Conservation (phyloP, 2,329 filamentous ascomycete genomes). For the Arthrobotrys megalospora region DNA sequence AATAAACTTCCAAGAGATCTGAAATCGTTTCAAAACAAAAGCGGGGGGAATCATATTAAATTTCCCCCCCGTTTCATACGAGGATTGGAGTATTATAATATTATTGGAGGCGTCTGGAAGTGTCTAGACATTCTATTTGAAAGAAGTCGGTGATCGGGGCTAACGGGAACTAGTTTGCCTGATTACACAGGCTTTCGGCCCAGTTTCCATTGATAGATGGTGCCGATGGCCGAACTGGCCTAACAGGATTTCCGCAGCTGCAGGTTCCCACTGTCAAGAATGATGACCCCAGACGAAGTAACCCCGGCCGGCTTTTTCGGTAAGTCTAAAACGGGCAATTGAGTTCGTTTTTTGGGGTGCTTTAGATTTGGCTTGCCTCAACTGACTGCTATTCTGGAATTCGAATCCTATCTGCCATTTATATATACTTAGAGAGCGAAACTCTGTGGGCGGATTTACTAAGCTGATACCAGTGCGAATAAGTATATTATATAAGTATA, state of each 20-base stretch:
- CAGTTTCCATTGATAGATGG: conserved; percentile 23
- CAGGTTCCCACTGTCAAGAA: not conserved
- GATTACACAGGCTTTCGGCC: not conserved
- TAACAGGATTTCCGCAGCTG: not conserved
- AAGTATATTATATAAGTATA: not conserved
- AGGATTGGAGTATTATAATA: no score
- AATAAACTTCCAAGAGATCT: not conserved
- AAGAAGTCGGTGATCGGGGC: not conserved
- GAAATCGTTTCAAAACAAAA: no score
- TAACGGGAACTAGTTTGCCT: conserved; percentile 3
- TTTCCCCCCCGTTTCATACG: no score
- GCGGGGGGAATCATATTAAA: no score
- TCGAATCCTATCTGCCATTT: not conserved
- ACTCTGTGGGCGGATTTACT: not conserved
- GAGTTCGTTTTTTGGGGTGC: not conserved
- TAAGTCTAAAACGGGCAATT: conserved; percentile 27
- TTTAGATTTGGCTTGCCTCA: no score
- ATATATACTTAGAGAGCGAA: not conserved
- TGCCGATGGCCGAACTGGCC: conserved; percentile 3
- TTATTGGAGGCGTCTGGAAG: no score
- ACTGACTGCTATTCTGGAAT: no score
- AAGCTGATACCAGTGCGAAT: conserved; percentile 23
- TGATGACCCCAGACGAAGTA: not conserved
- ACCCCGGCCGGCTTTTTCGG: conserved; percentile 18
- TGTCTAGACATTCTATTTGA: no score